Base-by-base conservation (phyloP, 2,329 filamentous ascomycete species). In the Thelonectria discophora region DNA sequence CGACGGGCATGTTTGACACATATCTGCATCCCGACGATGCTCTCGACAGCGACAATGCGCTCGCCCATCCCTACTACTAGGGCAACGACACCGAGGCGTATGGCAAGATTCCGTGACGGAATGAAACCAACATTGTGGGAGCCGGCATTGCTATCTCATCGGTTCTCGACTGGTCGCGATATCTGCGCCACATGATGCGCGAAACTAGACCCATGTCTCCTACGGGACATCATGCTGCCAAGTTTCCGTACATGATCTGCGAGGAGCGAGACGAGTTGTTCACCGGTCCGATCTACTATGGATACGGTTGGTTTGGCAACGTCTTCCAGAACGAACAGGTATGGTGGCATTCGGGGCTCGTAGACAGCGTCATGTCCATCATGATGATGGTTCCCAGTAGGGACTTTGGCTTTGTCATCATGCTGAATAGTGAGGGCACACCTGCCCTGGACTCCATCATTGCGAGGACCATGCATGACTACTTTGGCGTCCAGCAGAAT, bases 1-100 rank as follows among this genome's bases (percentile, higher is more conserved):
- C 80, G 0, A 73, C 84, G 60, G 75, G 72, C 8, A 83, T 84
- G 81, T 63, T 68, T 15, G 73, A 77, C 55, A 80, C 79, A 1
- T 77, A 72, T 27, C 58, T 77, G 12, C 69, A 69, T 1, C 56
- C 64, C 1, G 39, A 58, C 7, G 71, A 76, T 46, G 57, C 59
- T 1, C 30, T 62, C 4, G 51, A 45, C 11, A 66, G 64, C 15
- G 57, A 61, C 0, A 55, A 65, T 1, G 18, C 61, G 4, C 71
- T 83, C 10, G 78, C 81, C 0, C 71, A 73, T 7, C 77, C 77
- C 1, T 81, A 83, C 46, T 70, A 70, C 47, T 81, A 76, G 68
- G 60, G 77, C 7, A 72, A 77, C 7, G 67, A 69, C 4, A 71
- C 66, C 2, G 68, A 65, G 0, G 47, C 49, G 7, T 75, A 74